A percentile compares a stretch with the other conserved stretches of the same genome.
Conservation (phyloP, 1,139 yeast species). For the Suhomyces wounanorum region DNA sequence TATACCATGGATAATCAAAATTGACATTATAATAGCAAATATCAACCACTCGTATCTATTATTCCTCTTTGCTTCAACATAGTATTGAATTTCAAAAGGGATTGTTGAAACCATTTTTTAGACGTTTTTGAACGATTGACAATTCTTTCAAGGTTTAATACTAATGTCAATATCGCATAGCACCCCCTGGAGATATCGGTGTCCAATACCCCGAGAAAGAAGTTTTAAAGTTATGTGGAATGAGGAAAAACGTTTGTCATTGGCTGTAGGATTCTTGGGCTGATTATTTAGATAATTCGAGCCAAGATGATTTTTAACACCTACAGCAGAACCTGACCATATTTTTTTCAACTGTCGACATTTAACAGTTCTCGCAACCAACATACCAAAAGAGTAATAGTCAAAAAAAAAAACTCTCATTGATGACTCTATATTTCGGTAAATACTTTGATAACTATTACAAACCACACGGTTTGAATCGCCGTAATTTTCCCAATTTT, state of each 20-base stretch:
- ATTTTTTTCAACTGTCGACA: neutral
- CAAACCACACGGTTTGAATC: too few relatives aligned
- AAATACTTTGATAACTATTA: too few relatives aligned
- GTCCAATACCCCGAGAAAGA: neutral
- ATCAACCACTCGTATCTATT: slow-evolving; percentile 40
- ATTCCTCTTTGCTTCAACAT: slow-evolving; percentile 40
- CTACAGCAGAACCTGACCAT: neutral
- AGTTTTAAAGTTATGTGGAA: neutral
- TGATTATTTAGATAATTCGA: slow-evolving; percentile 5
- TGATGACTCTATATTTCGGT: too few relatives aligned
- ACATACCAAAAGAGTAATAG: neutral
- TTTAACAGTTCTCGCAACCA: neutral
- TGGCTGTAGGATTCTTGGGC: slow-evolving; percentile 2
- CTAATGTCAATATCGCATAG: neutral
- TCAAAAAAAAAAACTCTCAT: neutral
- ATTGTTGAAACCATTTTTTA: slow-evolving; percentile 18
- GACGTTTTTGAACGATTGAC: neutral
- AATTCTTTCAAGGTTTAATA: neutral
- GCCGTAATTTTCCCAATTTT: too few relatives aligned
- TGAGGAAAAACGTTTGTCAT: neutral
- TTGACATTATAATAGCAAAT: slow-evolving; percentile 28
- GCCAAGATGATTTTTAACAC: neutral
- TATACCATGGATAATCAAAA: slow-evolving; percentile 41
- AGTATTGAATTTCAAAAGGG: slow-evolving; percentile 34
- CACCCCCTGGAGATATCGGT: slow-evolving; percentile 7